Conservation (phyloP, 768 basidiomycete species). For the Boletellus ananiceps region DNA sequence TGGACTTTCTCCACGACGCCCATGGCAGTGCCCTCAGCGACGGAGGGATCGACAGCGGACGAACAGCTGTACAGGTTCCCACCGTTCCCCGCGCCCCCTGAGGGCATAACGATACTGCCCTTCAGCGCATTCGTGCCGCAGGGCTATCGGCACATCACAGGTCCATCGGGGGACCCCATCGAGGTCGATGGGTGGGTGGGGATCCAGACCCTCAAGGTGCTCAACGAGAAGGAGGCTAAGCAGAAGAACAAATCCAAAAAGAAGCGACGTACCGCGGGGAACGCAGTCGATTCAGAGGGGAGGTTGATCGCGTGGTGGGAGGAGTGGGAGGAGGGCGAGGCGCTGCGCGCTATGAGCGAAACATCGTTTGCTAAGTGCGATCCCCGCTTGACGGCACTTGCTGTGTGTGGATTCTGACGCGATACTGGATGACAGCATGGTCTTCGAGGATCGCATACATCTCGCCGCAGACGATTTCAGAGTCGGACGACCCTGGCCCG, state of each 20-base stretch:
- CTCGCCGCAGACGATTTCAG: constrained; percentile 31
- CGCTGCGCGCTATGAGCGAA: constrained; percentile 15
- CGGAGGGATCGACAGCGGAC: background rate
- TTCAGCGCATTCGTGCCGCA: constrained; percentile 38
- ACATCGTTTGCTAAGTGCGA: constrained; percentile 30
- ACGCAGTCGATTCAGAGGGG: constrained; percentile 15
- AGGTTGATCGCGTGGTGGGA: constrained; percentile 30
- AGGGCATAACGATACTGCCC: constrained; percentile 38
- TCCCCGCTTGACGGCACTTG: background rate
- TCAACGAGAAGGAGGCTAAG: constrained; percentile 19
- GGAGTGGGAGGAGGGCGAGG: constrained; percentile 30
- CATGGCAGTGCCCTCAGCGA: background rate
- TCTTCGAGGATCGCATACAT: constrained; percentile 20
- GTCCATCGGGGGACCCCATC: constrained; percentile 11
- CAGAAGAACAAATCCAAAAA: constrained; percentile 14
- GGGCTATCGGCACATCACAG: constrained; percentile 16
- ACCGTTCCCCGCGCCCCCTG: constrained; percentile 43
- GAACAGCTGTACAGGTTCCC: constrained; percentile 32
- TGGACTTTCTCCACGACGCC: background rate
- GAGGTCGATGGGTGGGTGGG: constrained; percentile 26
- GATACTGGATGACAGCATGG: constrained; percentile 4
- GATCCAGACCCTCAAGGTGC: constrained; percentile 25
- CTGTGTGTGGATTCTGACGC: background rate
- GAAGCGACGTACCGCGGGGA: constrained; percentile 20
- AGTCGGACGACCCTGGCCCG: constrained; percentile 29